Evolutionary conservation across 2,329 filamentous ascomycete genomes (phyloP).

Genomic region (Bipolaris cookei): DNA sequence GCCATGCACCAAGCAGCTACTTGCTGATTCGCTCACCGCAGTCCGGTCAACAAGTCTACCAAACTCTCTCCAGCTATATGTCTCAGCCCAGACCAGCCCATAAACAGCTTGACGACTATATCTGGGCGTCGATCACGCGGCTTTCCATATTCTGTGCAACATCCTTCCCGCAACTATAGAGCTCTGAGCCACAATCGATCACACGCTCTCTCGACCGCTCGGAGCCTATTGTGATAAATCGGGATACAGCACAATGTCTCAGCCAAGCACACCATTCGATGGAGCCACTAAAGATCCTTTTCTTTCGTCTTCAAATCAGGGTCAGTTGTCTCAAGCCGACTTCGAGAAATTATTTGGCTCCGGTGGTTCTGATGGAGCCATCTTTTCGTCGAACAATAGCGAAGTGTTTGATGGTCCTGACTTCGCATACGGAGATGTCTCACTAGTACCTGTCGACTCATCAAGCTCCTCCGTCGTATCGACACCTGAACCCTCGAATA

Average conservation of each 20-base stretch:
- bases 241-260: constrained; percentile 27
- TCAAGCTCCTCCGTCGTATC: constrained; percentile 13
- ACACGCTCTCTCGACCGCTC: constrained; percentile 1
- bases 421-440: constrained; percentile 6
- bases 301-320: constrained; percentile 6
- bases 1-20: constrained; percentile 4
- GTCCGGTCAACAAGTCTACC: constrained; percentile 13
- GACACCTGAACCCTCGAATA: constrained; percentile 21
- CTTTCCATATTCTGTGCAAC: constrained; percentile 30
- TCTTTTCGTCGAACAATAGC: constrained; percentile 14
- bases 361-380: not conserved
- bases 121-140: constrained; percentile 22
- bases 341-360: constrained; percentile 20
- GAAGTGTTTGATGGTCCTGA: constrained; percentile 16
- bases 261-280: constrained; percentile 15
- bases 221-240: not conserved
- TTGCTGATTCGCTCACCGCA: constrained; percentile 14
- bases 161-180: constrained; percentile 10
- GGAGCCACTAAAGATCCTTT: constrained; percentile 4
- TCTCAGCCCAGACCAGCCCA: constrained; percentile 31
- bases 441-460: constrained; percentile 3
- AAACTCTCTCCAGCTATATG: constrained; percentile 20
- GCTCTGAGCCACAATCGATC: constrained; percentile 7
- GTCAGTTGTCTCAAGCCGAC: constrained; percentile 16
- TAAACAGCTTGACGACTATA: constrained; percentile 29